These are phyloP conservation scores for Puccinellia tenuiflora DNA, from an alignment of 176 grass and related monocot species.

Conservation along the genomic window DNA sequence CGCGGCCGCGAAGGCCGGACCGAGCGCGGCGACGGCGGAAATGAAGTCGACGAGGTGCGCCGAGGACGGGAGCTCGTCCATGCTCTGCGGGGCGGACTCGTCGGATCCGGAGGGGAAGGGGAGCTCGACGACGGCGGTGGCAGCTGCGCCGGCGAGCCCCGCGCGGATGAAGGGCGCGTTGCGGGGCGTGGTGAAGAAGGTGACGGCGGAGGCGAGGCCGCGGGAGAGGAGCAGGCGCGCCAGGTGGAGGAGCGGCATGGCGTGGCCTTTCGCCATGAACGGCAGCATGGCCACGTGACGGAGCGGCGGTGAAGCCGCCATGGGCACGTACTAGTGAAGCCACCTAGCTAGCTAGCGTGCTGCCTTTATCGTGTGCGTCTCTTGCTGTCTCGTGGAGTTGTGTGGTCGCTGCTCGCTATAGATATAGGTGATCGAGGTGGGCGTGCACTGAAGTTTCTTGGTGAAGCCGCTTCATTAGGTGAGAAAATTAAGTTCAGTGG, in stretches of 20 bases:
- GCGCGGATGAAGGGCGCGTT: slow-evolving; percentile 43
- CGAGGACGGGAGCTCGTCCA: slow-evolving; percentile 18
- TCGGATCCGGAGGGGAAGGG: slow-evolving; percentile 29
- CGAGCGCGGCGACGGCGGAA: not conserved
- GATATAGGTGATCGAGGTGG: no score
- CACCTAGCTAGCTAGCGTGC: no score
- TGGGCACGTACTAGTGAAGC: not conserved
- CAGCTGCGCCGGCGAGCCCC: not conserved
- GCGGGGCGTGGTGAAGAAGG: slow-evolving; percentile 42
- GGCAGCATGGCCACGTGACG: slow-evolving; percentile 35
- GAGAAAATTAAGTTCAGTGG: no score
- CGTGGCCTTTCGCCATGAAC: slow-evolving; percentile 40
- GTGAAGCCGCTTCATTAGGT: no score
- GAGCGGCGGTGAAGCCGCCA: not conserved
- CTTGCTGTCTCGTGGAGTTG: no score
- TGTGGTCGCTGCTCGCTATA: no score
- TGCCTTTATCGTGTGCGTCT: no score
- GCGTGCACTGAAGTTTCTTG: no score
- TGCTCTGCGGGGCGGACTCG: not conserved
- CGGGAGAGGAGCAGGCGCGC: slow-evolving; percentile 8
- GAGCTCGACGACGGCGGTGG: slow-evolving; percentile 24
- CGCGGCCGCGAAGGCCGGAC: slow-evolving; percentile 13
- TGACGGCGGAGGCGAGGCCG: slow-evolving; percentile 32
- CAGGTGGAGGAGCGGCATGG: slow-evolving; percentile 36
- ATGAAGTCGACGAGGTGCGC: slow-evolving; percentile 18